Base-by-base conservation (phyloP, 441 rosid species). In the Pelargonium fulgidum region DNA sequence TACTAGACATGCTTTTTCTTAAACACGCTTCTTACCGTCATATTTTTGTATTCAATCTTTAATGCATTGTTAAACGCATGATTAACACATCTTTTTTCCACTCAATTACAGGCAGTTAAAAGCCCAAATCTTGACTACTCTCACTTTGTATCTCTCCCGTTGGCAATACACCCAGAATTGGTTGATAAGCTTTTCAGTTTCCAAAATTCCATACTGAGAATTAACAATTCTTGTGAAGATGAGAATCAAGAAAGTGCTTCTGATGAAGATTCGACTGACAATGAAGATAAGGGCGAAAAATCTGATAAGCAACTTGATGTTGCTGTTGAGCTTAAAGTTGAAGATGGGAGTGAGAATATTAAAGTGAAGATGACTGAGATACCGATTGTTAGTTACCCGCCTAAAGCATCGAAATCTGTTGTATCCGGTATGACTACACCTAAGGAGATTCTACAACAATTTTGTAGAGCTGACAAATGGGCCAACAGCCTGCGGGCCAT, bases 91-190 rank as follows among this genome's bases (percentile, higher is more conserved):
- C 29, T n/a, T 70, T 17, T 50, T 58, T 39, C 45, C 67, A 29
- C 14, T 9, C 29, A 44, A 67, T 71, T 59, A 41, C 86, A 93
- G 99, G 96, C 82, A 62, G 89, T 81, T 72, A 78, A 72, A 68
- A 82, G 93, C 78, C 90, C 80, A 56, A 81, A 67, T 75, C 85
- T 93, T 1, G 85, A 89, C 16, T 93, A 91, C 75, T 91, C 99
- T 11, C 97, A 93, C 80, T 91, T 93, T 62, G 76, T 91, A 67
- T 91, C 96, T 52, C 96, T 93, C 76, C 99, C 97, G 67, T 65
- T 91, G 81, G 99, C 96, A 41, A 75, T 86, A 83, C 82, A 93
- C 70, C 86, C 90, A 5, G 89, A 77, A 79, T 75, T 93, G 84
- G 91, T 89, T 67, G 87, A 77, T 44, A 91, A 87, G 84, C 93